Evolutionary conservation across 306 rosid genomes (phyloP).

Genomic region (Prunus fruticosa): DNA sequence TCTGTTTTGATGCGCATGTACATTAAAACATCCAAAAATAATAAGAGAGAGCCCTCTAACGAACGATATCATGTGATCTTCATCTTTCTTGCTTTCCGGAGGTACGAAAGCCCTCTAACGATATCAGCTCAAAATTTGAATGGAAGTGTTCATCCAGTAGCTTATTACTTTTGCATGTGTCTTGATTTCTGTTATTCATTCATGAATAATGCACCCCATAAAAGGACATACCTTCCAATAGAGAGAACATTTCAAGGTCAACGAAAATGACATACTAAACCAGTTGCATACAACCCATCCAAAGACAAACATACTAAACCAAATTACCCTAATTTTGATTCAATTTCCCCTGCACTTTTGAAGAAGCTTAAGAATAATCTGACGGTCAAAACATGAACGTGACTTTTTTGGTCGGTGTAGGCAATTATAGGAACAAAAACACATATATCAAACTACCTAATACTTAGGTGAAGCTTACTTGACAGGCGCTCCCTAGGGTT

Average conservation of each 20-base stretch:
- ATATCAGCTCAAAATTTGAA: background rate
- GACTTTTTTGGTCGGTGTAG: background rate
- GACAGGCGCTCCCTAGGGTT: constrained; percentile 96
- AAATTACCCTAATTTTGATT: background rate
- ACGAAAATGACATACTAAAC: background rate
- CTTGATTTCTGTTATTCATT: background rate
- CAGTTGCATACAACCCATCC: background rate
- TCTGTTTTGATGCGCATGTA: background rate
- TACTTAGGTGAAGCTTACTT: constrained; percentile 37
- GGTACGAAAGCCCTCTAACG: background rate
- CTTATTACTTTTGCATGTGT: background rate
- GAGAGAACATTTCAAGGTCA: background rate
- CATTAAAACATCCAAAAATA: background rate
- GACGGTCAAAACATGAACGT: background rate
- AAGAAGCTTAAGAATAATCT: background rate
- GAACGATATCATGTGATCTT: background rate
- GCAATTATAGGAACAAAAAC: background rate
- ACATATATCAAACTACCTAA: background rate
- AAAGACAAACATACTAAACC: background rate
- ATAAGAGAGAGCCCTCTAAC: too few relatives aligned
- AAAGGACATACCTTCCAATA: background rate
- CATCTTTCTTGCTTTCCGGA: background rate
- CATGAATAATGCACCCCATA: background rate
- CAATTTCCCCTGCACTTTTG: background rate
- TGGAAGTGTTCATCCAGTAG: background rate